Evolutionary conservation across 2,329 filamentous ascomycete species (phyloP).

Genomic region (Aspergillus viridinutans): DNA sequence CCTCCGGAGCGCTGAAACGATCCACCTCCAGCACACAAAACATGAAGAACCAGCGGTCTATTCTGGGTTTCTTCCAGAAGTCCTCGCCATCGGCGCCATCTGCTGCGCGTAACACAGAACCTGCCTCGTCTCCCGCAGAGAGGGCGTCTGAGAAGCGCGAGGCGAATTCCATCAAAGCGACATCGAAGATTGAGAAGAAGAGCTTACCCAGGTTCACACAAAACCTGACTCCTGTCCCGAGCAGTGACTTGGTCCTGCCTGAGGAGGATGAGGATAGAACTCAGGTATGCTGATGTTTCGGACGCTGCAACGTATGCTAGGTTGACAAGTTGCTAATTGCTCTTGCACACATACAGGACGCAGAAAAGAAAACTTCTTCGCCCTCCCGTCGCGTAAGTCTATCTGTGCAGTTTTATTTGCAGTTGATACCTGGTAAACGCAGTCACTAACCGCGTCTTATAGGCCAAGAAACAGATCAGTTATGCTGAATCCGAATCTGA

Average conservation of each 20-base stretch:
- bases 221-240: slow-evolving; percentile 69
- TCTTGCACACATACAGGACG: slow-evolving; percentile 35
- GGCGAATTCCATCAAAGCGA: slow-evolving; percentile 26
- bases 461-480: slow-evolving; percentile 60
- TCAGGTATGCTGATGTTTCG: slow-evolving; percentile 28
- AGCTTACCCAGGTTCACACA: slow-evolving; percentile 39
- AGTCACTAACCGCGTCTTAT: not conserved
- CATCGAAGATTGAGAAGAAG: slow-evolving; percentile 45
- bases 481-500: slow-evolving; percentile 85
- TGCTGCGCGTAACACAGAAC: slow-evolving; percentile 24
- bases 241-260: slow-evolving; percentile 69
- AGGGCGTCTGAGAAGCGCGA: slow-evolving; percentile 28
- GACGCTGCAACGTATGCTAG: slow-evolving; percentile 48
- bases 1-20: slow-evolving; percentile 35
- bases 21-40: slow-evolving; percentile 40
- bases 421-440: slow-evolving; percentile 6
- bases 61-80: slow-evolving; percentile 74
- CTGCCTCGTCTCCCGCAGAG: slow-evolving; percentile 35
- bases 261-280: slow-evolving; percentile 57
- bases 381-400: slow-evolving; percentile 70
- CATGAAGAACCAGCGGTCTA: slow-evolving; percentile 64
- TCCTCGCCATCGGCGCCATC: slow-evolving; percentile 46
- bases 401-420: not conserved
- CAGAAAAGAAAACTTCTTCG: slow-evolving; percentile 55
- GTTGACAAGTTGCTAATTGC: slow-evolving; percentile 13